Conservation (phyloP, 257 asterid species). For the Solanum rostratum region DNA sequence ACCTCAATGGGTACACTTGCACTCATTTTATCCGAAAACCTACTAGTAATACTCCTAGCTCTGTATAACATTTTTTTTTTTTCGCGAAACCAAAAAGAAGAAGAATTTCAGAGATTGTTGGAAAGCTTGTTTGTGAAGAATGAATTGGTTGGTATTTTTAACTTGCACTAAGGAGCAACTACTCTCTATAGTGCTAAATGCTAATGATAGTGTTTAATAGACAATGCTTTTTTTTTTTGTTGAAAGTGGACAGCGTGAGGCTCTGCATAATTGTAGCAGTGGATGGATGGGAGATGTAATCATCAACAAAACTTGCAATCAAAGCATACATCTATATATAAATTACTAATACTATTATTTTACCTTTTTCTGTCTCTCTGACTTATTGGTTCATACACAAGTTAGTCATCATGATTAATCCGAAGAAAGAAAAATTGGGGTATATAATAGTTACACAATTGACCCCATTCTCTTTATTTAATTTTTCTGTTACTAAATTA, state of each 20-base stretch:
- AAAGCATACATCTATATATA: conserved; percentile 3
- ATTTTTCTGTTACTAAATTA: not conserved
- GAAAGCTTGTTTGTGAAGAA: conserved; percentile 1
- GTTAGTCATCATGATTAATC: not conserved
- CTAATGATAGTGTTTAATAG: conserved; percentile 2
- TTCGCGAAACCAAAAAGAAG: not conserved
- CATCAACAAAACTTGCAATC: conserved; percentile 12
- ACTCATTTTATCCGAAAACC: conserved; percentile 22
- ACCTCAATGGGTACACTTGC: conserved; percentile 28
- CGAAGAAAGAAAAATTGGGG: not conserved
- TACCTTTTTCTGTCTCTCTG: not conserved
- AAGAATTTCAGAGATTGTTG: not conserved
- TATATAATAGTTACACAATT: not conserved
- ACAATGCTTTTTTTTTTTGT: conserved; percentile 5
- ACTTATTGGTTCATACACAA: not conserved
- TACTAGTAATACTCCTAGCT: not conserved
- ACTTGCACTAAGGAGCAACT: conserved; percentile 12
- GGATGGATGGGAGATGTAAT: conserved; percentile 10
- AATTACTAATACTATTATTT: not conserved
- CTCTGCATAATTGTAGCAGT: conserved; percentile 9
- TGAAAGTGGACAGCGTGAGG: conserved; percentile 15
- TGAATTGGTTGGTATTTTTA: conserved; percentile 4
- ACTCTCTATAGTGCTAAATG: not conserved
- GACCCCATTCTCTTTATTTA: not conserved
- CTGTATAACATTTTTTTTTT: conserved; percentile 9